These are phyloP conservation scores for Globisporangium paddicum DNA, from an alignment of 352 stramenopile genomes.

Conservation along the genomic window DNA sequence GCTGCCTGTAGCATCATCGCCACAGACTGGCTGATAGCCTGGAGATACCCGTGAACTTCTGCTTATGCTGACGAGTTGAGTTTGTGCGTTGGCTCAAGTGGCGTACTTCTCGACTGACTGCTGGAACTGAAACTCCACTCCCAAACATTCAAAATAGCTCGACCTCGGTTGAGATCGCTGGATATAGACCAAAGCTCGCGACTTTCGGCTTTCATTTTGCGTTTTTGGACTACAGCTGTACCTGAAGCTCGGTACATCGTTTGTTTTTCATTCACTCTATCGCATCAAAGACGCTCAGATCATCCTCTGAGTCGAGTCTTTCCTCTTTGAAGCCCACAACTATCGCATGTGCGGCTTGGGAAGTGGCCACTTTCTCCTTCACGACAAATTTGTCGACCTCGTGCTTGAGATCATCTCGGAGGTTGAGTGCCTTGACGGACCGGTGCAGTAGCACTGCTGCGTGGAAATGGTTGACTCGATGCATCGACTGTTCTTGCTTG, in stretches of 20 bases:
- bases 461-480: slow-evolving; percentile 52
- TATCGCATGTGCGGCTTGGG: not conserved
- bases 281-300: slow-evolving; percentile 4
- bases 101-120: too few species aligned
- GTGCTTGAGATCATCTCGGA: slow-evolving; percentile 42
- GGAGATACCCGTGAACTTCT: too few species aligned
- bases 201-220: too few species aligned
- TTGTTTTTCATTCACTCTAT: not conserved
- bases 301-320: not conserved
- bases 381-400: slow-evolving; percentile 32
- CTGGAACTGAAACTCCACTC: too few species aligned
- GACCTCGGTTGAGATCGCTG: too few species aligned
- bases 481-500: slow-evolving; percentile 41
- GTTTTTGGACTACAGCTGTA: too few species aligned
- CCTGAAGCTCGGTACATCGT: too few species aligned
- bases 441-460: slow-evolving; percentile 38
- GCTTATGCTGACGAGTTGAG: too few species aligned
- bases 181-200: too few species aligned
- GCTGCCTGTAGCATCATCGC: not conserved
- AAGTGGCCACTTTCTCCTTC: not conserved
- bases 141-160: too few species aligned
- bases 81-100: too few species aligned
- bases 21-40: not conserved
- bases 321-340: not conserved
- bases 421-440: slow-evolving; percentile 45